Conservation (phyloP, 2,329 filamentous ascomycete species). For the Leptosphaerulina australis region DNA sequence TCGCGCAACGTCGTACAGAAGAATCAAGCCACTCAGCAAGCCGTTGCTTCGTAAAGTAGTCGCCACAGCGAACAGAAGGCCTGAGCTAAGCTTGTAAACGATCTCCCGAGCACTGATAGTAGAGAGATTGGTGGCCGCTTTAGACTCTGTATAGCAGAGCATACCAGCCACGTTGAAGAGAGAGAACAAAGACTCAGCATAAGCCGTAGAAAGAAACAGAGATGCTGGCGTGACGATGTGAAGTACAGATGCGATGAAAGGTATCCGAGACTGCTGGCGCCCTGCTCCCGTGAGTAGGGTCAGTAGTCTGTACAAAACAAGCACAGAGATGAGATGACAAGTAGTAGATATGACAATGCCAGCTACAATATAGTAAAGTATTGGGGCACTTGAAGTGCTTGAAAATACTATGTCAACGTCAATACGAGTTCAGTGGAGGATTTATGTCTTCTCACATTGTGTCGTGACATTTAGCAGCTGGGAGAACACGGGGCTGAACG, state of each 20-base stretch:
- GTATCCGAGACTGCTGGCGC: slow-evolving; percentile 51
- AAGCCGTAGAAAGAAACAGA: slow-evolving; percentile 86
- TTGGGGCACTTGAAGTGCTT: slow-evolving; percentile 10
- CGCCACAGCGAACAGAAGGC: slow-evolving; percentile 72
- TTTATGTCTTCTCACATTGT: slow-evolving; percentile 46
- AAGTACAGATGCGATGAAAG: slow-evolving; percentile 72
- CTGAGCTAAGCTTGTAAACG: slow-evolving; percentile 64
- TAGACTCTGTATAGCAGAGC: slow-evolving; percentile 66
- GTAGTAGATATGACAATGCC: slow-evolving; percentile 72
- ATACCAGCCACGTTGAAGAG: slow-evolving; percentile 77
- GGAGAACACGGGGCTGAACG: slow-evolving; percentile 69
- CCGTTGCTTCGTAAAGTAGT: slow-evolving; percentile 84
- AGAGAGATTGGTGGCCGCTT: slow-evolving; percentile 19
- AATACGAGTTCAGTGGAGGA: slow-evolving; percentile 21
- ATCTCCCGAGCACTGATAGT: slow-evolving; percentile 36
- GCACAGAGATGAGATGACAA: slow-evolving; percentile 76
- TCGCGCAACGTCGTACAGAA: slow-evolving; percentile 59
- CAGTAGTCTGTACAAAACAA: slow-evolving; percentile 73
- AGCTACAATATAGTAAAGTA: slow-evolving; percentile 53
- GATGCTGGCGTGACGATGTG: slow-evolving; percentile 88
- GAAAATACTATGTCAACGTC: slow-evolving; percentile 47
- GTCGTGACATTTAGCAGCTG: slow-evolving; percentile 51
- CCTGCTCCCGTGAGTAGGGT: slow-evolving; percentile 53
- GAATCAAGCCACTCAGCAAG: slow-evolving; percentile 77
- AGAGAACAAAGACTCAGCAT: slow-evolving; percentile 80